These are phyloP conservation scores for Podospora tetraspora DNA, from an alignment of 495 filamentous ascomycete species.

Conservation along the genomic window DNA sequence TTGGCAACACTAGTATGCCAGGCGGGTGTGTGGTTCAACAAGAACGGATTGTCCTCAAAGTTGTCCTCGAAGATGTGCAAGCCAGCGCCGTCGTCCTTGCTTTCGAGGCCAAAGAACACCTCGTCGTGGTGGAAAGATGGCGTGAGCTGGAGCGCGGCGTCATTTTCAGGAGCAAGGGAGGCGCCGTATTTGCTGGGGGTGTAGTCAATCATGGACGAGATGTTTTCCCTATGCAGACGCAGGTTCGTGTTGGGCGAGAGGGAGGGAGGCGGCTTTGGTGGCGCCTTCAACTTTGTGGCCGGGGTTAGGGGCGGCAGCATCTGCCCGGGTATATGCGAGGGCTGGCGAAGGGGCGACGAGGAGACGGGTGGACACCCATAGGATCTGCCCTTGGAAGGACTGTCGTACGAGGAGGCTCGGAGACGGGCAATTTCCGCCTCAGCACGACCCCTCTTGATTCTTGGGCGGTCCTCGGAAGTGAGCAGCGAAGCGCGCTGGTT, in stretches of 20 bases:
- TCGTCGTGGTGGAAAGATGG: conserved; percentile 64
- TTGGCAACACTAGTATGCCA: conserved; percentile 13
- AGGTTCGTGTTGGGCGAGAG: conserved; percentile 93
- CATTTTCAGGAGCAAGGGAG: conserved; percentile 44
- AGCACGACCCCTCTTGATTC: conserved; percentile 77
- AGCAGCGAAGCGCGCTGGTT: conserved; percentile 55
- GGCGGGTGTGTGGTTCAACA: conserved; percentile 31
- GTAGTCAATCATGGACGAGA: conserved; percentile 78
- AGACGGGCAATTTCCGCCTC: conserved; percentile 96
- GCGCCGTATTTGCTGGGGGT: conserved; percentile 69
- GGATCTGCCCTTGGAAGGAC: conserved; percentile 64
- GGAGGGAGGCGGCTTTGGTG: conserved; percentile 74
- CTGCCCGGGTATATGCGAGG: conserved; percentile 44
- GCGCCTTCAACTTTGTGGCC: conserved; percentile 76
- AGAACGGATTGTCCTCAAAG: conserved; percentile 38
- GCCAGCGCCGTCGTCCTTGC: conserved; percentile 48
- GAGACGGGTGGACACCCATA: conserved; percentile 44
- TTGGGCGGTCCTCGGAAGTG: conserved; percentile 71
- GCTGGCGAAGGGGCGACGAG: conserved; percentile 57
- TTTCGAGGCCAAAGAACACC: conserved; percentile 37
- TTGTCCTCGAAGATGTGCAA: conserved; percentile 73
- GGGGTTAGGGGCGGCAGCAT: conserved; percentile 82
- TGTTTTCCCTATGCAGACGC: conserved; percentile 81
- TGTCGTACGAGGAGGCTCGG: conserved; percentile 87
- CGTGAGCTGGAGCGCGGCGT: conserved; percentile 66